Conservation (phyloP, 768 basidiomycete genomes). For the Boletus speciosus region DNA sequence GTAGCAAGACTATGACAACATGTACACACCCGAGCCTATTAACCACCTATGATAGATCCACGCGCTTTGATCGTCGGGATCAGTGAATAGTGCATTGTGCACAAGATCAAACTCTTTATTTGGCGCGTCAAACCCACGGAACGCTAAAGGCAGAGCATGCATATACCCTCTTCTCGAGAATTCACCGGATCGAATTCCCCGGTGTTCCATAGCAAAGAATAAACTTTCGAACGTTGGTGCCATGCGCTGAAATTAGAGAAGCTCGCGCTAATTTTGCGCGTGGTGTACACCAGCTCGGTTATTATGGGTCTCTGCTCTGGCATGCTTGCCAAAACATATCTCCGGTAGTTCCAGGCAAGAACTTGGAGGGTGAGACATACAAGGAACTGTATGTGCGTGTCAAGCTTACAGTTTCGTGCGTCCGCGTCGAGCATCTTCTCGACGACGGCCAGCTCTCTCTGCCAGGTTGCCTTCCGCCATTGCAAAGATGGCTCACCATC, state of each 20-base stretch:
- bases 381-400: background rate
- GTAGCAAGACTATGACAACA: background rate
- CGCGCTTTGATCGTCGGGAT: slow-evolving; percentile 92
- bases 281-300: slow-evolving; percentile 83
- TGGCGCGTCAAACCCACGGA: background rate
- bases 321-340: slow-evolving; percentile 76
- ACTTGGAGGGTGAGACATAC: slow-evolving; percentile 47
- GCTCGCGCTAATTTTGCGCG: slow-evolving; percentile 85
- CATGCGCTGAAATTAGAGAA: slow-evolving; percentile 99
- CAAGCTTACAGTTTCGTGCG: slow-evolving; percentile 80
- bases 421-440: slow-evolving; percentile 93
- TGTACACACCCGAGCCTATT: slow-evolving; percentile 63
- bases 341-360: slow-evolving; percentile 91
- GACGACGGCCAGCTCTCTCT: slow-evolving; percentile 78
- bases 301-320: slow-evolving; percentile 51
- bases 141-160: background rate
- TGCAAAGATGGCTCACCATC: slow-evolving; percentile 42
- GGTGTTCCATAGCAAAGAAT: slow-evolving; percentile 60
- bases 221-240: slow-evolving; percentile 92
- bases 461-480: slow-evolving; percentile 86
- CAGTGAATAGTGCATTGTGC: slow-evolving; percentile 92
- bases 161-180: slow-evolving; percentile 68
- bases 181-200: slow-evolving; percentile 49
- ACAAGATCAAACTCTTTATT: slow-evolving; percentile 85
- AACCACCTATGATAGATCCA: slow-evolving; percentile 99